Base-by-base conservation (phyloP, 2,329 filamentous ascomycete genomes). In the Xylaria sp. region DNA sequence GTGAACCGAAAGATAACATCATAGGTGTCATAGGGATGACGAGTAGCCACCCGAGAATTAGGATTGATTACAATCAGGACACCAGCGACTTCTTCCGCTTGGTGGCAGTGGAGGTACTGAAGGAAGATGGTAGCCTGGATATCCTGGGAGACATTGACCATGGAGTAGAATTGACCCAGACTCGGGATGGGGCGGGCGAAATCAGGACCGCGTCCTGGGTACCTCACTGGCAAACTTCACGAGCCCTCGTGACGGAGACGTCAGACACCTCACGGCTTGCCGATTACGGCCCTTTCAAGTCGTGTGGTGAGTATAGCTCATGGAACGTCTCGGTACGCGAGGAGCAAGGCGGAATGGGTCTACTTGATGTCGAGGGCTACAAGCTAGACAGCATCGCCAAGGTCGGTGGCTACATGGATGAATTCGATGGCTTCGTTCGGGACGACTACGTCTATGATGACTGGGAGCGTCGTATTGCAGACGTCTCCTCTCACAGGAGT, bases 141-240 rank as follows among this genome's bases (percentile, higher is more conserved):
- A 47, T 47, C 18, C n/a, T 47, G 8, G 44, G 44, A 47, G 44
- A 47, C n/a, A 47, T 47, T 47, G 44, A 47, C n/a, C 44, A 47
- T 10, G 44, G n/a, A 23, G n/a, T 12, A 47, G 44, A 47, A 8
- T 3, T 47, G n/a, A 47, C 44, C n/a, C 44, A 21, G 44, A 21
- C 44, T 10, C 18, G 44, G n/a, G 3, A 8, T 21, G 44, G 44
- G 9, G n/a, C 18, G 4, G 18, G 18, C n/a, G 44, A 21, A 10
- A 21, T 8, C 9, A 23, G 44, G 18, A 47, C 44, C n/a, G 44
- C 44, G 6, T 47, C 44, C 44, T 47, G 44, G 44, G 44, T 47
- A 18, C 44, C 44, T 21, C 44, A 47, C n/a, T 47, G 44, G 44
- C 44, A 47, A 47, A 47, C 44, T 21, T 47, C 44, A 23, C 44